Evolutionary conservation across 139 green algal species (phyloP), one percentile per base, ranked within the genome.

Genomic region (Eudorina sp.): DNA sequence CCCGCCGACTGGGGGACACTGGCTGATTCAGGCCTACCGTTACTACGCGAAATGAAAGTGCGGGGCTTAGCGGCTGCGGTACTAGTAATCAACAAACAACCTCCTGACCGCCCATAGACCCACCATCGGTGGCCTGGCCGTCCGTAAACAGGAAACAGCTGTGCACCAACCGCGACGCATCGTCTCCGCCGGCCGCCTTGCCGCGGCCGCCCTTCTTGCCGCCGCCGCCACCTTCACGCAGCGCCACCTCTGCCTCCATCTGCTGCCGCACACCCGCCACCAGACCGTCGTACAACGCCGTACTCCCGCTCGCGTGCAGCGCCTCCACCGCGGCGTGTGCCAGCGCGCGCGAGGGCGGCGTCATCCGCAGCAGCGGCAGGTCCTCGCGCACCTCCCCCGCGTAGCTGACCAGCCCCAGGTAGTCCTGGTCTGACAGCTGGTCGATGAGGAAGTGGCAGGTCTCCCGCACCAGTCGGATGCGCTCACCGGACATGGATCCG

Each of bases 111-210:
- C n/a, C 48, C 48, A 55, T 8, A 29, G 4, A 29, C 55, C 19
- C 55, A 78, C 90, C 90, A 21, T 75, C 29, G 3, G 83, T 92
- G 8, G 90, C 76, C 78, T 90, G 19, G 3, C 90, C 90, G 74
- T 93, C 90, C n/a, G 90, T 93, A 64, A 89, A 93, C 43, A 93
- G 84, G 73, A 93, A 85, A 27, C 91, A 76, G 34, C 29, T 53
- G 60, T 81, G 58, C 55, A 90, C 84, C 18, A 83, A 7, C 18
- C 55, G 53, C n/a, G 55, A n/a, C 19, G 40, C 25, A 5, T 53
- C 70, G 16, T 25, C 41, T 16, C 18, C 34, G 70, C 36, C 68
- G 9, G 4, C 62, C n/a, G n/a, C n/a, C n/a, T n/a, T n/a, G n/a
- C n/a, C n/a, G n/a, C n/a, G n/a, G 53, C 36, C 18, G 18, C 46